phyloP scores from a whole-genome alignment of 1,284 basidiomycete genomes.

The Cryptococcus sp. region DNA sequence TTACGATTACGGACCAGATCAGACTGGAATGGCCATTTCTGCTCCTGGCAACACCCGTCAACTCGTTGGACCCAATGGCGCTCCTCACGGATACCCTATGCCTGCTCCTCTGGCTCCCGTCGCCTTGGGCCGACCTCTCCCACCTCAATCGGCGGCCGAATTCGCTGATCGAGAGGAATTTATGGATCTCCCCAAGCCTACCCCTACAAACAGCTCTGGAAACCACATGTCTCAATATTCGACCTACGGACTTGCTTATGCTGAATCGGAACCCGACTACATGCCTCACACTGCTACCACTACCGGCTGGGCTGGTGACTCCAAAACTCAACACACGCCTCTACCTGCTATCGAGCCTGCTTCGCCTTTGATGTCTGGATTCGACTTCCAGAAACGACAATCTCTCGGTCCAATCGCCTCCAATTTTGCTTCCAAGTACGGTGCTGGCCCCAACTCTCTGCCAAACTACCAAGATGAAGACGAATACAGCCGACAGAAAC shows the following conservation, averaged over 20 bases:
- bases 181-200: conserved; percentile 24
- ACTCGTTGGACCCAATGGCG: conserved; percentile 27
- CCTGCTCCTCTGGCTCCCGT: conserved; percentile 20
- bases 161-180: conserved; percentile 33
- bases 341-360: conserved; percentile 34
- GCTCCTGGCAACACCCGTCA: conserved; percentile 21
- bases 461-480: conserved; percentile 27
- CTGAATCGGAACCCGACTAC: conserved; percentile 9
- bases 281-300: conserved; percentile 19
- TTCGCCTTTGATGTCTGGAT: conserved; percentile 29
- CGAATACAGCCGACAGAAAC: conserved; percentile 20
- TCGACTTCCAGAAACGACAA: conserved; percentile 15
- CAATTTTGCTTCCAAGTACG: neutral
- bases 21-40: conserved; percentile 1
- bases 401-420: conserved; percentile 8
- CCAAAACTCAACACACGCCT: conserved; percentile 7
- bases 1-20: conserved; percentile 4
- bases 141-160: conserved; percentile 29
- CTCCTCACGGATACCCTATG: conserved; percentile 2
- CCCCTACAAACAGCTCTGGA: conserved; percentile 9
- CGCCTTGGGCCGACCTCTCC: conserved; percentile 36
- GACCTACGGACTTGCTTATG: neutral
- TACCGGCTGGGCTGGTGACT: conserved; percentile 14
- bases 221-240: neutral
- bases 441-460: neutral